A percentile compares a stretch with the other conserved stretches of the same genome.
Evolutionary conservation across 2,329 filamentous ascomycete species (phyloP).

Genomic region (Mycosphaerella arachidis): DNA sequence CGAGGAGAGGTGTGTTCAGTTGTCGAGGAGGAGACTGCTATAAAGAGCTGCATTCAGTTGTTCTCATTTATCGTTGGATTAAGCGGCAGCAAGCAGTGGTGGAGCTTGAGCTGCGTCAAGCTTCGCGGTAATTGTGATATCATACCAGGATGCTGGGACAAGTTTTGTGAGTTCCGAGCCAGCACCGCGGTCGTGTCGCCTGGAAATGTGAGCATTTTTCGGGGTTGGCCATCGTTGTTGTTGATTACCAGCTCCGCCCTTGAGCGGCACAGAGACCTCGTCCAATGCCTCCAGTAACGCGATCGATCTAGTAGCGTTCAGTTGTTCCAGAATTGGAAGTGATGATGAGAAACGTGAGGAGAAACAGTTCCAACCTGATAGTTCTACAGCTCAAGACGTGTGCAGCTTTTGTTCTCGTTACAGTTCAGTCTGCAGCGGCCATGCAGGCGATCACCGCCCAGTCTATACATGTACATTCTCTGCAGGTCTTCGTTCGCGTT

Average conservation of each 20-base stretch:
- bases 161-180: neutral
- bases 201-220: neutral
- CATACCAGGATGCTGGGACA: conserved; percentile 4
- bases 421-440: neutral
- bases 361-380: neutral
- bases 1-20: neutral
- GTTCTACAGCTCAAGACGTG: neutral
- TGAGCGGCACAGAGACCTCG: neutral
- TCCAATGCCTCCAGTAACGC: neutral
- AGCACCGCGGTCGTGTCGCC: conserved; percentile 1
- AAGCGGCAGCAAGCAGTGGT: neutral
- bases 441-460: neutral
- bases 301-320: neutral
- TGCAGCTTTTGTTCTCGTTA: neutral
- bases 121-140: conserved; percentile 14
- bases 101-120: conserved; percentile 2
- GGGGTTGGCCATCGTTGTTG: neutral
- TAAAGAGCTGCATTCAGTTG: neutral
- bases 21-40: neutral
- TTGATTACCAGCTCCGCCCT: neutral
- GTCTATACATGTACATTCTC: neutral
- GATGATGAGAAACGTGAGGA: neutral
- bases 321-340: neutral
- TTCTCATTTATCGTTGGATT: neutral
- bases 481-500: neutral